Conservation (phyloP, 805 yeast genomes). For the Candida vartiovaarae region DNA sequence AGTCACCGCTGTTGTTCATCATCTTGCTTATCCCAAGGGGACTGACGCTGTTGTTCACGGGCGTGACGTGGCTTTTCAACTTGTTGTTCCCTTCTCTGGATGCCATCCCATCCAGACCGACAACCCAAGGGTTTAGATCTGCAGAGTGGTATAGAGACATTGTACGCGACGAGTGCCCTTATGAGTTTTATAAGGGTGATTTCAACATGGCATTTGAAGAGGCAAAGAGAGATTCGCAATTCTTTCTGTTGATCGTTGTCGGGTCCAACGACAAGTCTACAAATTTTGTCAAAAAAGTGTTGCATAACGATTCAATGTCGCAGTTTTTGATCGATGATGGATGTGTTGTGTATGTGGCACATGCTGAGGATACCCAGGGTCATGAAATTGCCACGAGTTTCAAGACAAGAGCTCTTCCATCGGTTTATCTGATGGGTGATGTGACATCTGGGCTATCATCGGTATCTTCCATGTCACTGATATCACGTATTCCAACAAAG, state of each 20-base stretch:
- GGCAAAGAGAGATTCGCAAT: slow-evolving; percentile 16
- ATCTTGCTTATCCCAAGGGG: slow-evolving; percentile 51
- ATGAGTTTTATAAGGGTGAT: slow-evolving; percentile 13
- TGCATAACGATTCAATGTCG: slow-evolving; percentile 39
- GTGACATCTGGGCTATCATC: slow-evolving; percentile 40
- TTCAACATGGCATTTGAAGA: slow-evolving; percentile 18
- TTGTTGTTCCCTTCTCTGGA: slow-evolving; percentile 31
- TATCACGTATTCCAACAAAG: slow-evolving; percentile 25
- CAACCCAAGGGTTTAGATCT: slow-evolving; percentile 11
- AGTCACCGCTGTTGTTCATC: slow-evolving; percentile 39
- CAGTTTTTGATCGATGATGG: slow-evolving; percentile 34
- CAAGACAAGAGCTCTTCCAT: slow-evolving; percentile 48
- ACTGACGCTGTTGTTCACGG: slow-evolving; percentile 34
- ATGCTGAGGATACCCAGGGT: slow-evolving; percentile 56
- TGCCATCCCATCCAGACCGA: slow-evolving; percentile 27
- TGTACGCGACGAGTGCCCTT: slow-evolving; percentile 11
- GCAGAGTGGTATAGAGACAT: slow-evolving; percentile 5
- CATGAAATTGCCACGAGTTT: slow-evolving; percentile 56
- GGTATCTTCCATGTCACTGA: slow-evolving; percentile 27
- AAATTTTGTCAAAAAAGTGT: slow-evolving; percentile 35
- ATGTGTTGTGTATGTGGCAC: slow-evolving; percentile 56
- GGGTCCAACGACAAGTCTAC: slow-evolving; percentile 24
- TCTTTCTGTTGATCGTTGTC: slow-evolving; percentile 15
- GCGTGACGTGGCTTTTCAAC: slow-evolving; percentile 29
- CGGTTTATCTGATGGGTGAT: slow-evolving; percentile 43